Evolutionary conservation across 257 asterid genomes (phyloP).

Genomic region (Anisodus tanguticus): DNA sequence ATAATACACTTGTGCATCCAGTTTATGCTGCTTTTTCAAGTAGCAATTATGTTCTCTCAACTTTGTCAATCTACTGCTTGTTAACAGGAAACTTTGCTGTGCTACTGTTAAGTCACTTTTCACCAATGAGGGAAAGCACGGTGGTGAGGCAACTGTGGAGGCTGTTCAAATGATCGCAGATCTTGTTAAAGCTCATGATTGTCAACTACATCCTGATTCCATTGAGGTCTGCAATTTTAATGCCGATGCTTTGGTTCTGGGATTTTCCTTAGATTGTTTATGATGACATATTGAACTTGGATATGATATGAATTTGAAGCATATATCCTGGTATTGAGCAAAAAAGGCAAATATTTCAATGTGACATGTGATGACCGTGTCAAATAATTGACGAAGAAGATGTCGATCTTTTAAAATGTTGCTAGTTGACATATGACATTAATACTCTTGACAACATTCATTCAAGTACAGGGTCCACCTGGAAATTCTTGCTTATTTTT

Average conservation of each 20-base stretch:
- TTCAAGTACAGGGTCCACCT: neutral
- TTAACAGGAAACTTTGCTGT: slow-evolving; percentile 73
- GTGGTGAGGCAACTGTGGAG: slow-evolving; percentile 94
- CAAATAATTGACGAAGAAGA: neutral
- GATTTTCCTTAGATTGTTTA: neutral
- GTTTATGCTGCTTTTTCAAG: neutral
- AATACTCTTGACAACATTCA: neutral
- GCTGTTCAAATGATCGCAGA: slow-evolving; percentile 86
- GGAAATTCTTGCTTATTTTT: neutral
- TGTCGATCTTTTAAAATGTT: neutral
- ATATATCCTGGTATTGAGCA: slow-evolving; percentile 7
- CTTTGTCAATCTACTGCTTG: slow-evolving; percentile 31
- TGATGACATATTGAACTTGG: neutral
- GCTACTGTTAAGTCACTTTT: slow-evolving; percentile 72
- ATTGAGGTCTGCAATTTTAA: slow-evolving; percentile 58
- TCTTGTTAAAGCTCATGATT: slow-evolving; percentile 72
- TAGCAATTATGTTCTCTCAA: slow-evolving; percentile 23
- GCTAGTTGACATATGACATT: neutral
- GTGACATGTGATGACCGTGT: neutral
- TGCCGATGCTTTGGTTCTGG: neutral
- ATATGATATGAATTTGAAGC: slow-evolving; percentile 9
- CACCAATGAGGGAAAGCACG: slow-evolving; percentile 87
- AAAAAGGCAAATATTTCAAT: neutral
- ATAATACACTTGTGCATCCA: slow-evolving; percentile 5
- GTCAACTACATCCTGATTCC: slow-evolving; percentile 91